Conservation (phyloP, 1,284 basidiomycete genomes). For the Leccinum angustisporum region DNA sequence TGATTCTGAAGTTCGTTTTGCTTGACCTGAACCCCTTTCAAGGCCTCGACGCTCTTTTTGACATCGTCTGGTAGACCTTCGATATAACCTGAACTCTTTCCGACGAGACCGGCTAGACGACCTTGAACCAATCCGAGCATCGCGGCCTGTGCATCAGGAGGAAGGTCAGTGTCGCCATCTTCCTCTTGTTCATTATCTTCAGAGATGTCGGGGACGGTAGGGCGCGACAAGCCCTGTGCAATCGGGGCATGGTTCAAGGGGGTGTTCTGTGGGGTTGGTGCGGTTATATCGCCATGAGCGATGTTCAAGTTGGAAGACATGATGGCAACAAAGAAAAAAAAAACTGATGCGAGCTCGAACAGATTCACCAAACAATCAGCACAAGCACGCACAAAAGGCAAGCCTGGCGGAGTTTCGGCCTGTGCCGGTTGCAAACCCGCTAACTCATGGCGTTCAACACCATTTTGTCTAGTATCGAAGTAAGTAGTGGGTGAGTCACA, state of each 20-base stretch:
- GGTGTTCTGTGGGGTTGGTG: constrained; percentile 83
- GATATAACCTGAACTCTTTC: constrained; percentile 83
- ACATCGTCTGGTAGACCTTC: constrained; percentile 84
- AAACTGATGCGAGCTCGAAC: constrained; percentile 15
- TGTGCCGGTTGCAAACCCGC: constrained; percentile 20
- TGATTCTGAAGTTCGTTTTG: constrained; percentile 92
- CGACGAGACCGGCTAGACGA: constrained; percentile 68
- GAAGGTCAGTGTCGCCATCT: constrained; percentile 40
- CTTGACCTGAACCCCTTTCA: constrained; percentile 94
- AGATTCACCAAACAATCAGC: constrained; percentile 28
- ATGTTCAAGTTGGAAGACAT: constrained; percentile 54
- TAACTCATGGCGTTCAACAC: neutral
- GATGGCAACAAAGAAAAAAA: constrained; percentile 30
- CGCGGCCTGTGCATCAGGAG: constrained; percentile 43
- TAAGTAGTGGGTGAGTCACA: neutral
- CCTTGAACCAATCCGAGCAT: constrained; percentile 63
- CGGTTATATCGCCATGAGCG: constrained; percentile 48
- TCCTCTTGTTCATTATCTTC: constrained; percentile 64
- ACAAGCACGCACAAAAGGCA: constrained; percentile 22
- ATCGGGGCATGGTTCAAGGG: constrained; percentile 72
- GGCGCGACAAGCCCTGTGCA: constrained; percentile 63
- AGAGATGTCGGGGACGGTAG: constrained; percentile 67
- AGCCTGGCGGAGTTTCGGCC: constrained; percentile 36
- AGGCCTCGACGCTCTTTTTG: constrained; percentile 84
- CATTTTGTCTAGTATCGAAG: too few species aligned